Evolutionary conservation across 1,284 basidiomycete species (phyloP).

Genomic region (Agroathelia rolfsii): DNA sequence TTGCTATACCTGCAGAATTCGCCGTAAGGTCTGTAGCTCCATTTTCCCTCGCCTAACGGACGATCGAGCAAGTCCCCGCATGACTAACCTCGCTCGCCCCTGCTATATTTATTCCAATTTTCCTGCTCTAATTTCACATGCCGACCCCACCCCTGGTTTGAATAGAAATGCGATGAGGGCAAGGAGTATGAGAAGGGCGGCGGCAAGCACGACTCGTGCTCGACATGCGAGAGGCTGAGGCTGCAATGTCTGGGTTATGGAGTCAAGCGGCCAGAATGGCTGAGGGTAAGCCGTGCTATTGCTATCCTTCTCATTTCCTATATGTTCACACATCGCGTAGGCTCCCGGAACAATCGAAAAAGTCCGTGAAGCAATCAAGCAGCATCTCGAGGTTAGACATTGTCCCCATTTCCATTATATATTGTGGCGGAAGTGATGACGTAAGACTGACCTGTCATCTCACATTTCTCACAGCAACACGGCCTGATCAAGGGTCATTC

Average conservation of each 20-base stretch:
- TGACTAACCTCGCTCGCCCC: conserved; percentile 9
- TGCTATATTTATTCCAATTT: conserved; percentile 7
- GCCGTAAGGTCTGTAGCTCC: conserved; percentile 52
- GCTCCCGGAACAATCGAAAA: too few species aligned
- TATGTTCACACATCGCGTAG: too few species aligned
- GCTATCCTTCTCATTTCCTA: not conserved
- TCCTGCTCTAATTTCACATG: conserved; percentile 11
- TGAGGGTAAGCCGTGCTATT: conserved; percentile 41
- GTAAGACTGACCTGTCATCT: too few species aligned
- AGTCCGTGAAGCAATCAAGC: too few species aligned
- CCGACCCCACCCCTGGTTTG: conserved; percentile 6
- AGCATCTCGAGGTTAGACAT: too few species aligned
- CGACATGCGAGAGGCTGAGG: conserved; percentile 66
- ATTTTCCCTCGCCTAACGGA: conserved; percentile 10
- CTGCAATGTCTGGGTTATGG: conserved; percentile 83
- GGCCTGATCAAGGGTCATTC: conserved; percentile 82
- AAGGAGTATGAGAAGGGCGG: conserved; percentile 48
- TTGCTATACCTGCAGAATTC: conserved; percentile 77
- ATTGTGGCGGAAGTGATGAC: too few species aligned
- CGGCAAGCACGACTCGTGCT: conserved; percentile 59
- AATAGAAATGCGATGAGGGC: conserved; percentile 81
- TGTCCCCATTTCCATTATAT: too few species aligned
- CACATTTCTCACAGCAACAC: conserved; percentile 61
- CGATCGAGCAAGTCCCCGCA: conserved; percentile 12
- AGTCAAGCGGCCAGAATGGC: conserved; percentile 75